Evolutionary conservation across 2,329 filamentous ascomycete species (phyloP).

Genomic region (Colletotrichum costaricense): DNA sequence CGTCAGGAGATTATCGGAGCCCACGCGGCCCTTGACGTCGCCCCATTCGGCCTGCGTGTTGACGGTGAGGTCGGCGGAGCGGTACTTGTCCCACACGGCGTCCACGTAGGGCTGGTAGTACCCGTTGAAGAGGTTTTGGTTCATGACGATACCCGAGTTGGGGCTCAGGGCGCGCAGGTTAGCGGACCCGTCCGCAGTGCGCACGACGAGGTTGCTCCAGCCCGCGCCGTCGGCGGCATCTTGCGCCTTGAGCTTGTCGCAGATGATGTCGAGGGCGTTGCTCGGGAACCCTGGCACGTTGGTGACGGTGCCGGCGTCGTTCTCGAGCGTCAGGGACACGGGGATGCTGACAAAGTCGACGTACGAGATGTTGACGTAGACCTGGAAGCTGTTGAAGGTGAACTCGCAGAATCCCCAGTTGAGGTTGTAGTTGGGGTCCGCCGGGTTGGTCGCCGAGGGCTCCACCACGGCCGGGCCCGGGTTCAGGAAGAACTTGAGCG

Average conservation of each 20-base stretch:
- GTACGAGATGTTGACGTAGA: slow-evolving; percentile 78
- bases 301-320: slow-evolving; percentile 55
- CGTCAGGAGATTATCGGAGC: slow-evolving; percentile 47
- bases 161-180: slow-evolving; percentile 65
- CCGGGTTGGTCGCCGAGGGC: slow-evolving; percentile 75
- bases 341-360: slow-evolving; percentile 81
- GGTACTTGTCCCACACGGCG: slow-evolving; percentile 64
- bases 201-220: slow-evolving; percentile 64
- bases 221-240: slow-evolving; percentile 57
- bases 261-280: slow-evolving; percentile 59
- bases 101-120: slow-evolving; percentile 65
- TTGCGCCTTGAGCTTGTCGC: slow-evolving; percentile 57
- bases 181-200: slow-evolving; percentile 46
- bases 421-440: slow-evolving; percentile 70
- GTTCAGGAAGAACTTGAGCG: slow-evolving; percentile 77
- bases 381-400: slow-evolving; percentile 69
- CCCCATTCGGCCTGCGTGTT: slow-evolving; percentile 67
- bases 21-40: slow-evolving; percentile 56
- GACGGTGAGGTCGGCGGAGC: slow-evolving; percentile 55
- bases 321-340: slow-evolving; percentile 66
- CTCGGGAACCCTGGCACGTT: slow-evolving; percentile 61
- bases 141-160: slow-evolving; percentile 59
- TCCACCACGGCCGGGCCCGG: slow-evolving; percentile 79
- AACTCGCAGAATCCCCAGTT: slow-evolving; percentile 78
- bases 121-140: slow-evolving; percentile 56